Base-by-base conservation (phyloP, 2,329 filamentous ascomycete genomes). In the Zymoseptoria crescenta region DNA sequence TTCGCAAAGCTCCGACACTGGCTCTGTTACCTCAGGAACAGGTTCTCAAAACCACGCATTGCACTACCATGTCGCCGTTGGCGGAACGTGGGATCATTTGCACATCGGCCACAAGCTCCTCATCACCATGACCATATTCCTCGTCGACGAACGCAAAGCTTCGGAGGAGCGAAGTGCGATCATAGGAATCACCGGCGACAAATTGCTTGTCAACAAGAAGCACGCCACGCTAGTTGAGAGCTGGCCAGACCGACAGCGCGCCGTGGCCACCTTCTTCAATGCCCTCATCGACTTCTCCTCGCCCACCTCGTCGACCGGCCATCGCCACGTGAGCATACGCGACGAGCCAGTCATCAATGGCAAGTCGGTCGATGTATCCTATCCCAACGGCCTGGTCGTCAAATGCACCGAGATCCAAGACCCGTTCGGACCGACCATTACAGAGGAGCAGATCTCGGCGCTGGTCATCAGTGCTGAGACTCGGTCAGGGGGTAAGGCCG, bases 101-200 rank as follows among this genome's bases (percentile, higher is more conserved):
- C 94, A 99, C 72, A 86, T 89, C 3, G 94, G 94, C 5, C 94
- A 99, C 77, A 99, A 97, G 75, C 80, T 97, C n/a, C 82, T 99
- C 20, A 83, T 99, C 20, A 91, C 92, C n/a, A 92, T 92, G 62
- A 89, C 88, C 0, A 83, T 87, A 0, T 83, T 96, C 58, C 81
- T 91, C 16, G 80, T 88, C 58, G 82, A 83, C 59, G 68, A 74
- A 30, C 69, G 76, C 0, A 68, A 58, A 1, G 54, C 54, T 16
- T 61, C 68, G 8, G 51, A 54, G 8, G 67, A 72, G 21, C 82
- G 83, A 61, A 80, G 80, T 9, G 81, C 95, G 62, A 87, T 91
- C 19, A 81, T 96, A 49, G 94, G 94, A 10, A 88, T 99, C 65
- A 96, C 94, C 0, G 91, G 89, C 4, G 91, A 96, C 68, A 87